Evolutionary conservation across 1,139 yeast species (phyloP), one percentile per base, ranked within the genome.

Genomic region (Candida sanyaensis): DNA sequence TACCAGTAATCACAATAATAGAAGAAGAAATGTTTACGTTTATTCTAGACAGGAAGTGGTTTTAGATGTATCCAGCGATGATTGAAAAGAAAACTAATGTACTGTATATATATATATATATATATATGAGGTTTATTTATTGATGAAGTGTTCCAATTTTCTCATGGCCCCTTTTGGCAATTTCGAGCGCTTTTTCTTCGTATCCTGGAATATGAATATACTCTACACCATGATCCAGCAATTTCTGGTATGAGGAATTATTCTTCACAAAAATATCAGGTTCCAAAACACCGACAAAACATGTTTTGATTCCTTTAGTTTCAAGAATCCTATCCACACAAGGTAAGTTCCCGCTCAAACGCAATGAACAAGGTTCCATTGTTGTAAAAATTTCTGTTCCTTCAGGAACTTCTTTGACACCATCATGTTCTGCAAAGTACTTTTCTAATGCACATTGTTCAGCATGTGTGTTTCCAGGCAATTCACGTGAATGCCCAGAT

Each of bases 381-480:
- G 98, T 89, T 0, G 99, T 93, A 65, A 89, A 95, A 10, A 93
- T 68, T 39, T 87, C 90, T 0, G 96, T 83, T 0, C 96, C 96
- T 13, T 60, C 63, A 0, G 98, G 97, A 1, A 90, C 75, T 4
- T 71, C 72, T 5, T 63, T 55, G 1, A 60, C 55, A 2, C 80
- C 79, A 0, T 64, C 57, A 34, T 41, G 31, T 29, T 62, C 51
- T 2, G 58, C 50, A 48, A 75, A 83, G 57, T 85, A 87, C 64
- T 95, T 95, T 41, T 85, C 88, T 49, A 95, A 65, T 0, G 97
- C 97, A 71, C 96, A 87, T 62, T 95, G 97, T 61, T 95, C 99
- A 1, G 99, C 99, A 65, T 95, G 99, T 0, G 99, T 95, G 63
- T 95, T 95, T 0, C 99, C 99, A 13, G 88, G 89, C 3, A 93